These are phyloP conservation scores for Luvunga scandens DNA, from an alignment of 345 rosid genomes.

Conservation along the genomic window DNA sequence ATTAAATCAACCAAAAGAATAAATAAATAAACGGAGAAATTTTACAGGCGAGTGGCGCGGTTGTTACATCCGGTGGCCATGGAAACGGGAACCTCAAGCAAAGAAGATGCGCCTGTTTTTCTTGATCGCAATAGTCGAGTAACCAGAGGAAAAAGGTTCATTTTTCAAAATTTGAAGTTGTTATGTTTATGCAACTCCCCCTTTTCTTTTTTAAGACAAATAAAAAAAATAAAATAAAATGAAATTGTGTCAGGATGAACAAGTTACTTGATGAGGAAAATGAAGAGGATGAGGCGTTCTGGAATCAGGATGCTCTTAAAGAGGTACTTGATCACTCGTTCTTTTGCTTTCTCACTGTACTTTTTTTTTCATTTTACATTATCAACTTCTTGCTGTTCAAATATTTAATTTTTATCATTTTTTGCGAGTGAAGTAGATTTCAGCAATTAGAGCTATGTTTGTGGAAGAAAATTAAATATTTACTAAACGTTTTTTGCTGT, in stretches of 20 bases:
- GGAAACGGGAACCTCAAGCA: constrained; percentile 44
- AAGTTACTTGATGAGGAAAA: constrained; percentile 81
- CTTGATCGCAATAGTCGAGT: constrained; percentile 69
- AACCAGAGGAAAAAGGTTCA: constrained; percentile 72
- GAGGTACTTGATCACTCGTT: constrained; percentile 37
- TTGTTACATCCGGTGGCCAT: background rate
- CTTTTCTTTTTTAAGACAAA: background rate
- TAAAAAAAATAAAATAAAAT: background rate
- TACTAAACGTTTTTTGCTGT: too few relatives aligned
- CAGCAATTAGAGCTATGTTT: background rate
- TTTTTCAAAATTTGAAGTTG: background rate
- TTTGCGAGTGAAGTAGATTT: background rate
- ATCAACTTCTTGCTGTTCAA: background rate
- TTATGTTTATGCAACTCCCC: background rate
- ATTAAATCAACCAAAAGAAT: background rate
- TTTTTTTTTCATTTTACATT: background rate
- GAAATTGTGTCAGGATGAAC: constrained; percentile 53
- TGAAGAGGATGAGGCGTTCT: constrained; percentile 86
- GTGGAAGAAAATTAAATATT: background rate
- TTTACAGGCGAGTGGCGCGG: background rate
- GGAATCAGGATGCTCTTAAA: constrained; percentile 96
- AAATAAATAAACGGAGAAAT: background rate
- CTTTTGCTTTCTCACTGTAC: background rate
- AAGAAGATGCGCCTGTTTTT: constrained; percentile 48
- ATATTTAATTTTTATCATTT: background rate